Evolutionary conservation across 495 filamentous ascomycete species (phyloP), one percentile per base, ranked within the genome.

Genomic region (Entonaema liquescens): DNA sequence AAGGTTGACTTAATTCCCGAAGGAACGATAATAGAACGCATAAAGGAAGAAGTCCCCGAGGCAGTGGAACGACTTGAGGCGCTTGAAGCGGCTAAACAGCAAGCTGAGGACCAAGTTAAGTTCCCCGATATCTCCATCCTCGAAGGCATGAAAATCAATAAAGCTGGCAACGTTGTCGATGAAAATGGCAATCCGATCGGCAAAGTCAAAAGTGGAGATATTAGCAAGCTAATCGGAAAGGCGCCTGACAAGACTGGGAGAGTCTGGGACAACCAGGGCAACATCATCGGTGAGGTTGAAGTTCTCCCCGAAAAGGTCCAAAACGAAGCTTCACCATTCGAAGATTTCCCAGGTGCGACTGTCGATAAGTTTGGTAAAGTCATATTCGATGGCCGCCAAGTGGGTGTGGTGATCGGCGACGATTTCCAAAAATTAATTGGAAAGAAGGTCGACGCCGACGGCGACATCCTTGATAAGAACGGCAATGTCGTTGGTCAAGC

Each of bases 301-400:
- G 84, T 90, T 3, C 89, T 95, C 40, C 89, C 91, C 0, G 91
- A 94, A 65, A 83, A 81, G 15, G 72, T 80, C 59, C 76, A 85
- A 75, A 89, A 87, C 69, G 82, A 87, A 23, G 83, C 90, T 35
- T 84, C 89, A 12, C 90, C 91, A 3, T 96, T 97, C 72, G 90
- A 91, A 65, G 89, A 89, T 57, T 89, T 95, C 73, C 87, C 91
- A 44, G 89, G 88, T 56, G 86, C 91, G 0, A 83, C 87, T 13
- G 89, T 95, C 13, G 87, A 89, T 61, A 86, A 88, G 57, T 86
- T 90, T 59, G 93, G 92, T 50, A 88, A 91, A 77, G 88, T 97
- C 50, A 85, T 88, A 36, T 89, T 88, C 70, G 88, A 91, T n/a
- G 93, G 88, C 29, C 83, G 88, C 63, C 81, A 88, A 50, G 89